A percentile compares a stretch with the other conserved stretches of the same genome.
These are phyloP conservation scores for Blastocladiella emersonii DNA, from an alignment of 371 early-diverging fungal species.

Conservation along the genomic window DNA sequence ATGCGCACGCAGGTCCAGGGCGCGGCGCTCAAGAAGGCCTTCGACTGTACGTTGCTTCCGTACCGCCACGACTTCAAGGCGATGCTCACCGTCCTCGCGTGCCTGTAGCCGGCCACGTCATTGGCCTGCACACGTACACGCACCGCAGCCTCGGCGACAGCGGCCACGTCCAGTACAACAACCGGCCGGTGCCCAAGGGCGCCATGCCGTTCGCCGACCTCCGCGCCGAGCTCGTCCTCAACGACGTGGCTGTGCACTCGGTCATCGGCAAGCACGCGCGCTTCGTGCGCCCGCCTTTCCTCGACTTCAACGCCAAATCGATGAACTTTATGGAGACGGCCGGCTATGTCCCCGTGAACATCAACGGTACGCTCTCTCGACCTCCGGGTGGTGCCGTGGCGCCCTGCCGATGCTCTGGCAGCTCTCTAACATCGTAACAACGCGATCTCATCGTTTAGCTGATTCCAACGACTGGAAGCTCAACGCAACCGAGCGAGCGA, in stretches of 20 bases:
- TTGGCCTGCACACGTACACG: not conserved
- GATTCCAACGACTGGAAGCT: too few species aligned
- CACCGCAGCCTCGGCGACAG: not conserved
- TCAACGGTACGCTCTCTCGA: too few species aligned
- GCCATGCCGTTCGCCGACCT: not conserved
- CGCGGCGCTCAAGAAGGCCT: too few species aligned
- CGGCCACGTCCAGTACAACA: not conserved
- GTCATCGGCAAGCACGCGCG: not conserved
- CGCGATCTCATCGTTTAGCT: too few species aligned
- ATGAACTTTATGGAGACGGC: not conserved
- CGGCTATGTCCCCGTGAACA: not conserved
- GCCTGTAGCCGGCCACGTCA: slow-evolving; percentile 1
- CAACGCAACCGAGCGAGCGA: too few species aligned
- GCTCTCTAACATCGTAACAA: too few species aligned
- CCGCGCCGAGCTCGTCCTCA: not conserved
- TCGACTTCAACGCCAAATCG: not conserved
- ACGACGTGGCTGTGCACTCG: not conserved
- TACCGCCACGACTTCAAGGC: too few species aligned
- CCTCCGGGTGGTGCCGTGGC: too few species aligned
- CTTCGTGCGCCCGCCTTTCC: not conserved
- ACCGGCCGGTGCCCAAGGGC: not conserved
- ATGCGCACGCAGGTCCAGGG: too few species aligned
- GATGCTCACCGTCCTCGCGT: not conserved
- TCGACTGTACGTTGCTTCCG: too few species aligned
- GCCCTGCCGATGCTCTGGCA: too few species aligned